Percentiles rank a stretch among this genome's conserved stretches.
Evolutionary conservation across 2,329 filamentous ascomycete species (phyloP).

Genomic region (Fusarium nygamai): DNA sequence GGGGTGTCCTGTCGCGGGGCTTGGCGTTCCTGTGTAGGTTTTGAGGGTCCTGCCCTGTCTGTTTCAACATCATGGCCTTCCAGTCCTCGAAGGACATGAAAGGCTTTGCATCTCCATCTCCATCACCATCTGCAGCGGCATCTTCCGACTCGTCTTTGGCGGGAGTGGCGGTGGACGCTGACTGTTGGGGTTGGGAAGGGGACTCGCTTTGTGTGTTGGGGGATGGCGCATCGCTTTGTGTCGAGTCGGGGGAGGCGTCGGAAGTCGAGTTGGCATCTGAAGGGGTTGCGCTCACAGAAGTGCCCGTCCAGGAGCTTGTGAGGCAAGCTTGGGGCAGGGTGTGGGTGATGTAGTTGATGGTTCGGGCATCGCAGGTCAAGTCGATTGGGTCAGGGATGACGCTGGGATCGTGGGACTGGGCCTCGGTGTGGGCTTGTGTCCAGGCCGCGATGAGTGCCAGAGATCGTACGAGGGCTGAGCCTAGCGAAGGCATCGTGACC

Average conservation of each 20-base stretch:
- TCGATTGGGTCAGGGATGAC: constrained; percentile 6
- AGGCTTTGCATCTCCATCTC: constrained; percentile 50
- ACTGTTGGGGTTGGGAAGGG: constrained; percentile 2
- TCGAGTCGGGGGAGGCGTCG: neutral
- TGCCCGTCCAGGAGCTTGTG: constrained; percentile 66
- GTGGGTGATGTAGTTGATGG: constrained; percentile 85
- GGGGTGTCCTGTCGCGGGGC: constrained; percentile 60
- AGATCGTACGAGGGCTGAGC: constrained; percentile 15
- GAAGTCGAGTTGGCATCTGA: constrained; percentile 18
- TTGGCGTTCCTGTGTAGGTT: constrained; percentile 70
- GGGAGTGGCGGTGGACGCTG: neutral
- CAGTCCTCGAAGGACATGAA: constrained; percentile 99
- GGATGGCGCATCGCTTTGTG: constrained; percentile 5
- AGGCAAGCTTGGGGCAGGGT: constrained; percentile 80
- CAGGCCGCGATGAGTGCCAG: constrained; percentile 17
- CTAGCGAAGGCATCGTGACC: constrained; percentile 35
- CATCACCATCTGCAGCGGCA: constrained; percentile 35
- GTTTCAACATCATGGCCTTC: constrained; percentile 92
- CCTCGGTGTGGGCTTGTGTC: constrained; percentile 6
- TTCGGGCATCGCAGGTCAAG: constrained; percentile 62
- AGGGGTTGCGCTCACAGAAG: constrained; percentile 51
- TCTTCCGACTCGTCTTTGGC: constrained; percentile 22
- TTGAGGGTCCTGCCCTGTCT: constrained; percentile 78
- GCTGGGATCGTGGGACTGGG: constrained; percentile 6
- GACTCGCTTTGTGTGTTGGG: constrained; percentile 10